Evolutionary conservation across 768 basidiomycete genomes (phyloP).

Genomic region (Hysterangium stoloniferum): DNA sequence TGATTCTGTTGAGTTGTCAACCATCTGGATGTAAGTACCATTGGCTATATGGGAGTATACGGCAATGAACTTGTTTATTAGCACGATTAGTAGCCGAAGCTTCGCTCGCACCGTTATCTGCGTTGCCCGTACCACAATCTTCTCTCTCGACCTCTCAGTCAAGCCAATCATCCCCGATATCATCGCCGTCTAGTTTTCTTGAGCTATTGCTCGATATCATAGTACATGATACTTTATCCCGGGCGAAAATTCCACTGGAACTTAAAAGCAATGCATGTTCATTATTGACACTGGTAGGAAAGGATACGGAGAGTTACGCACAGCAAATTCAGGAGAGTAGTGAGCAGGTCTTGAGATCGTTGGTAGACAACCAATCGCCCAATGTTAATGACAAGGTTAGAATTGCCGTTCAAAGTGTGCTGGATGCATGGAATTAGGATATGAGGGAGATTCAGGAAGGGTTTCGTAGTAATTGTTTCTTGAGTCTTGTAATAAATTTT

Average conservation of each 20-base stretch:
- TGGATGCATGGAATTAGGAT: conserved; percentile 2
- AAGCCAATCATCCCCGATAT: conserved; percentile 39
- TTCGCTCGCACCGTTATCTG: conserved; percentile 41
- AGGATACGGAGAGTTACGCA: conserved; percentile 32
- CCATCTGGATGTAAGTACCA: conserved; percentile 50
- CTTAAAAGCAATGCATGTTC: conserved; percentile 72
- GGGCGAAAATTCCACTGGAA: conserved; percentile 52
- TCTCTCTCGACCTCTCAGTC: conserved; percentile 19
- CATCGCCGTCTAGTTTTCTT: conserved; percentile 42
- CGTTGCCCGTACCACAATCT: conserved; percentile 23
- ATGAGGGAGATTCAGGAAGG: not conserved
- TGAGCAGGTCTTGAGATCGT: not conserved
- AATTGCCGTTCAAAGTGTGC: conserved; percentile 4
- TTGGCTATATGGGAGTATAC: not conserved
- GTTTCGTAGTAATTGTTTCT: not conserved
- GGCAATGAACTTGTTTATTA: conserved; percentile 23
- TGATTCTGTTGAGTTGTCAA: conserved; percentile 68
- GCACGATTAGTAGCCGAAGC: conserved; percentile 57
- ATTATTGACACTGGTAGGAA: conserved; percentile 56
- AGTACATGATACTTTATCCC: conserved; percentile 28
- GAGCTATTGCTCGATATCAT: conserved; percentile 64
- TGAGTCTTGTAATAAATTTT: no score
- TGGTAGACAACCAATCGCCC: not conserved
- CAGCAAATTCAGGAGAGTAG: not conserved
- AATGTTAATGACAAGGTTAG: not conserved